These are phyloP conservation scores for Talaromyces nanjingensis DNA, from an alignment of 495 filamentous ascomycete species.

Conservation along the genomic window DNA sequence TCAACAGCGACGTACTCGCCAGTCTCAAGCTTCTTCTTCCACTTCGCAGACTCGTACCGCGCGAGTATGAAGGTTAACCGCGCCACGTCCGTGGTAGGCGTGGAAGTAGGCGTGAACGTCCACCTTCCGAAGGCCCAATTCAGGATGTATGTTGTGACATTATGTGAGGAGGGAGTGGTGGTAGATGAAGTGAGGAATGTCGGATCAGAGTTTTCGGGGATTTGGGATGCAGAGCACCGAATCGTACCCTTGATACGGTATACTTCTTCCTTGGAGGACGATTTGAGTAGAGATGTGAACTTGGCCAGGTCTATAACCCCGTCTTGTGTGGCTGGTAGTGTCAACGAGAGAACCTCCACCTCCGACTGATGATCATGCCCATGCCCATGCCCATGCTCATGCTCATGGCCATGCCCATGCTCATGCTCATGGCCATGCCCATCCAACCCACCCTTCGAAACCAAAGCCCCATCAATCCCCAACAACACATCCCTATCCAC, in stretches of 20 bases:
- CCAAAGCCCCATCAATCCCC: constrained; percentile 77
- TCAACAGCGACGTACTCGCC: constrained; percentile 54
- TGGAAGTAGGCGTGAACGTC: constrained; percentile 65
- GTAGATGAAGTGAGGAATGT: constrained; percentile 15
- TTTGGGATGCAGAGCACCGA: constrained; percentile 39
- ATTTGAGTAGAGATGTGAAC: constrained; percentile 57
- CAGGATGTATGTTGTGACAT: constrained; percentile 57
- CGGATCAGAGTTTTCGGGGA: constrained; percentile 49
- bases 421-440: constrained; percentile 10
- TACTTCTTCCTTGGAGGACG: constrained; percentile 80
- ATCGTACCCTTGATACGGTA: constrained; percentile 93
- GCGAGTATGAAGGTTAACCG: constrained; percentile 83
- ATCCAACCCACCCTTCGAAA: constrained; percentile 41
- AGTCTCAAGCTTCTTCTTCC: constrained; percentile 75
- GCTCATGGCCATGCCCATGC: constrained; percentile 20
- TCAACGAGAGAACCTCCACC: constrained; percentile 82
- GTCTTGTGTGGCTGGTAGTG: constrained; percentile 20
- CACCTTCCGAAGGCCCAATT: constrained; percentile 98
- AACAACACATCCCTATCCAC: constrained; percentile 73
- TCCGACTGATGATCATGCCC: constrained; percentile 63
- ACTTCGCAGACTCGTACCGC: constrained; percentile 76
- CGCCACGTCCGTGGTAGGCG: constrained; percentile 39
- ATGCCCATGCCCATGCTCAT: too few species aligned
- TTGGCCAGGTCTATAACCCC: constrained; percentile 53
- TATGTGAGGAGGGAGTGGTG: constrained; percentile 14